Conservation (phyloP, 768 basidiomycete species). For the Suillus clintonianus region DNA sequence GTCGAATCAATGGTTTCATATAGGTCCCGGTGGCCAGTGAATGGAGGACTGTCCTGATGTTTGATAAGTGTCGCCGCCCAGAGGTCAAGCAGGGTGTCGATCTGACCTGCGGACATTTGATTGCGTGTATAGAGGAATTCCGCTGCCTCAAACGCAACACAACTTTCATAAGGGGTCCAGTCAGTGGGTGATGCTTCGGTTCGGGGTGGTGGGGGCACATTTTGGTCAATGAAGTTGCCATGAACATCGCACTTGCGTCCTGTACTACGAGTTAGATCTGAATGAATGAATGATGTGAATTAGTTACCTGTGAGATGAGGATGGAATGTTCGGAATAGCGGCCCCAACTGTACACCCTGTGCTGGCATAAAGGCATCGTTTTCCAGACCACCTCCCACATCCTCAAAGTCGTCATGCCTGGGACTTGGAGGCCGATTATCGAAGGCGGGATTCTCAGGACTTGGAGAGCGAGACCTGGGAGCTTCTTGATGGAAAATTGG, state of each 20-base stretch:
- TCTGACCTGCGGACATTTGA: slow-evolving; percentile 22
- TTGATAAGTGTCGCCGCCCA: slow-evolving; percentile 17
- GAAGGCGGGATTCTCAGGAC: not conserved
- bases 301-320: slow-evolving; percentile 4
- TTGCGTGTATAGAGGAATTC: slow-evolving; percentile 19
- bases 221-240: not conserved
- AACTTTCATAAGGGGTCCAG: slow-evolving; percentile 15
- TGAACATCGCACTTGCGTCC: slow-evolving; percentile 4
- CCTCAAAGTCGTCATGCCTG: too few relatives aligned
- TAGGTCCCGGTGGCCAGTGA: slow-evolving; percentile 19
- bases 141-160: slow-evolving; percentile 17
- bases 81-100: slow-evolving; percentile 19
- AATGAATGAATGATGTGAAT: slow-evolving; percentile 1
- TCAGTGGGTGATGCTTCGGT: not conserved
- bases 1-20: slow-evolving; percentile 28
- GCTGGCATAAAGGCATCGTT: too few relatives aligned
- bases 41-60: slow-evolving; percentile 20
- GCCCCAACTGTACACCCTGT: not conserved
- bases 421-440: too few relatives aligned
- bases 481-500: not conserved
- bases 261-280: slow-evolving; percentile 6
- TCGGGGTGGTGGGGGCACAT: slow-evolving; percentile 3
- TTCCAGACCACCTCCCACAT: too few relatives aligned
- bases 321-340: not conserved
- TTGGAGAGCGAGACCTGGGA: not conserved